These are phyloP conservation scores for Diutina ranongensis DNA, from an alignment of 1,139 yeast genomes.

Conservation along the genomic window DNA sequence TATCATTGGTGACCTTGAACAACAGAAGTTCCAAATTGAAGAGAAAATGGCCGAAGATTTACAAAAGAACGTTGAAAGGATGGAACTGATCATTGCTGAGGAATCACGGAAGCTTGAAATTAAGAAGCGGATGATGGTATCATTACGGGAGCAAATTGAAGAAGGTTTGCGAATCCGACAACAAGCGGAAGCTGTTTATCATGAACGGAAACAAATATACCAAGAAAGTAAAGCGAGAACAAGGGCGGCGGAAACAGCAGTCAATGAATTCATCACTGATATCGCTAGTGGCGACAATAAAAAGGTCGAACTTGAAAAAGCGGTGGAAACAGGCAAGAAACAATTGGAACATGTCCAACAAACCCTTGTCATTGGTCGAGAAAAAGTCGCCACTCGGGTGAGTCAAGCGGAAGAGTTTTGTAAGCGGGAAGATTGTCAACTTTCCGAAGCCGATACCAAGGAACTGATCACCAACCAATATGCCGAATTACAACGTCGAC, in stretches of 20 bases:
- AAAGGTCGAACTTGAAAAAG: too few species aligned
- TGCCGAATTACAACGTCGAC: constrained; percentile 13
- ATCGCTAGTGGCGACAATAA: neutral
- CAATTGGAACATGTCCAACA: neutral
- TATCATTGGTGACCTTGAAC: neutral
- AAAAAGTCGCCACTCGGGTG: neutral
- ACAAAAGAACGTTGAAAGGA: constrained; percentile 11
- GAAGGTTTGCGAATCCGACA: neutral
- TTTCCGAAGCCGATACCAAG: constrained; percentile 20
- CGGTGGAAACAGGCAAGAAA: neutral
- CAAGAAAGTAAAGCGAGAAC: neutral
- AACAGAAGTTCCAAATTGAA: neutral
- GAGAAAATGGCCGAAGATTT: constrained; percentile 7
- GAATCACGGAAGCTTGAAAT: constrained; percentile 8
- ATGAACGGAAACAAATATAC: neutral
- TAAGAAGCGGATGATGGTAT: constrained; percentile 9
- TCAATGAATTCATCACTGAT: neutral
- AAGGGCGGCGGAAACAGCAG: neutral
- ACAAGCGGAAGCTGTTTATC: neutral
- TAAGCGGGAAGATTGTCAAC: neutral
- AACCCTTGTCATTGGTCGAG: neutral
- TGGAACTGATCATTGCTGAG: constrained; percentile 8
- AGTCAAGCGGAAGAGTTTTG: neutral
- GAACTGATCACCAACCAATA: constrained; percentile 27
- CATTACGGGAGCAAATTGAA: constrained; percentile 6